phyloP scores from a whole-genome alignment of 192 early-diverging fungal genomes.

The Gaertneriomyces semiglobifer region DNA sequence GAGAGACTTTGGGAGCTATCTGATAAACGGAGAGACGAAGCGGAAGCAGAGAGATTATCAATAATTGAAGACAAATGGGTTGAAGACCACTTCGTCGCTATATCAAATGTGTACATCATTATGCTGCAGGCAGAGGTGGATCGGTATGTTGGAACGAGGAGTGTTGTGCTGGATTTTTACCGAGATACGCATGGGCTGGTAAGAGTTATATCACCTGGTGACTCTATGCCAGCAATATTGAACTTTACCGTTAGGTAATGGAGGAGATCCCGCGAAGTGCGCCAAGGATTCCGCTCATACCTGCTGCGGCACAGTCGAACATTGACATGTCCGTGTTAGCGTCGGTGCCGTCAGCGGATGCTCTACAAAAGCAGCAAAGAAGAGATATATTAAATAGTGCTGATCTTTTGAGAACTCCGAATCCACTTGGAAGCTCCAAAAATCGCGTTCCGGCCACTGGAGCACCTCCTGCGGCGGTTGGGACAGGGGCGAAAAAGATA shows the following conservation, averaged over 20 bases:
- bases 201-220: not conserved
- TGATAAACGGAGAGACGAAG: constrained; percentile 56
- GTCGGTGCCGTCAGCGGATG: constrained; percentile 6
- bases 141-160: constrained; percentile 43
- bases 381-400: constrained; percentile 15
- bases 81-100: constrained; percentile 57
- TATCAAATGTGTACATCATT: constrained; percentile 50
- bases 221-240: not conserved
- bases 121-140: constrained; percentile 62
- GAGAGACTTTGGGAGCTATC: constrained; percentile 61
- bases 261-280: constrained; percentile 22
- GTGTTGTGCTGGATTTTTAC: constrained; percentile 51
- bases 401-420: not conserved
- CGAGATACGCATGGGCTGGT: constrained; percentile 46
- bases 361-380: constrained; percentile 20
- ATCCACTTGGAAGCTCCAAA: not conserved
- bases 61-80: constrained; percentile 58
- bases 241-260: constrained; percentile 5
- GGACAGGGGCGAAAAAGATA: not conserved
- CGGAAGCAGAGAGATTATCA: constrained; percentile 50
- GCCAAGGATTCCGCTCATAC: constrained; percentile 38
- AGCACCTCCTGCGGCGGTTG: not conserved
- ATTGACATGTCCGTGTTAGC: constrained; percentile 36
- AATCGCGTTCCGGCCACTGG: not conserved
- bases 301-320: constrained; percentile 16